Percentiles rank a stretch among this genome's conserved stretches.
These are phyloP conservation scores for Aspergillus sergii DNA, from an alignment of 2,329 filamentous ascomycete genomes.

Conservation along the genomic window DNA sequence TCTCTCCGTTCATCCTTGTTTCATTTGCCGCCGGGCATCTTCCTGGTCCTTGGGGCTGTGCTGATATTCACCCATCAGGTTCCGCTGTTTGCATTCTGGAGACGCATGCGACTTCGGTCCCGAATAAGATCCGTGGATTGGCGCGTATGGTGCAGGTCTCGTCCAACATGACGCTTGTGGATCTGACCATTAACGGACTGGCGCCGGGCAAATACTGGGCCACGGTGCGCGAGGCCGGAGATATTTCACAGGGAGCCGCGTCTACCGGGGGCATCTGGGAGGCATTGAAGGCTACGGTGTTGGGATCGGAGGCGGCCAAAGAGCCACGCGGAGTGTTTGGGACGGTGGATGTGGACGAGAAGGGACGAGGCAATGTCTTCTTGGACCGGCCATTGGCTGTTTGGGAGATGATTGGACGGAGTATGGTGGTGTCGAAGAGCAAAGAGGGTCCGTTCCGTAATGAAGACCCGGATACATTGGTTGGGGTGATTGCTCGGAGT, in stretches of 20 bases:
- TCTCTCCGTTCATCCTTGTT: conserved; percentile 3
- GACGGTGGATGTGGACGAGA: conserved; percentile 70
- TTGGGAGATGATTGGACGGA: conserved; percentile 95
- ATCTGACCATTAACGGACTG: conserved; percentile 83
- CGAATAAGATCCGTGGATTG: conserved; percentile 76
- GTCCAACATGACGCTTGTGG: conserved; percentile 75
- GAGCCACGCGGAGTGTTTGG: conserved; percentile 69
- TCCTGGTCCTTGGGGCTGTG: neutral
- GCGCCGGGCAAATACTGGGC: conserved; percentile 79
- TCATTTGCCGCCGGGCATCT: neutral
- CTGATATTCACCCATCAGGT: conserved; percentile 23
- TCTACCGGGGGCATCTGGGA: conserved; percentile 86
- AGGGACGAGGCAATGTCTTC: conserved; percentile 78
- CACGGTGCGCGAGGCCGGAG: conserved; percentile 80
- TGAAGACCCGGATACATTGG: conserved; percentile 82
- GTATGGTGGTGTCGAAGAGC: conserved; percentile 80
- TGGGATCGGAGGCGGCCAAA: conserved; percentile 35
- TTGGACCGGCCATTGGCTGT: conserved; percentile 81
- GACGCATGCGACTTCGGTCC: conserved; percentile 66
- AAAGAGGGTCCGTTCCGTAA: conserved; percentile 61
- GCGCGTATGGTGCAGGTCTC: conserved; percentile 92
- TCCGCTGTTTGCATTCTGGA: conserved; percentile 88
- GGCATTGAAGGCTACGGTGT: conserved; percentile 48
- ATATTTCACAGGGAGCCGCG: conserved; percentile 80
- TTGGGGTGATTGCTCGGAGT: conserved; percentile 91